Percentiles rank a stretch among this genome's conserved stretches.
phyloP scores from a whole-genome alignment of 345 rosid species.

The Eucalyptus decipiens region DNA sequence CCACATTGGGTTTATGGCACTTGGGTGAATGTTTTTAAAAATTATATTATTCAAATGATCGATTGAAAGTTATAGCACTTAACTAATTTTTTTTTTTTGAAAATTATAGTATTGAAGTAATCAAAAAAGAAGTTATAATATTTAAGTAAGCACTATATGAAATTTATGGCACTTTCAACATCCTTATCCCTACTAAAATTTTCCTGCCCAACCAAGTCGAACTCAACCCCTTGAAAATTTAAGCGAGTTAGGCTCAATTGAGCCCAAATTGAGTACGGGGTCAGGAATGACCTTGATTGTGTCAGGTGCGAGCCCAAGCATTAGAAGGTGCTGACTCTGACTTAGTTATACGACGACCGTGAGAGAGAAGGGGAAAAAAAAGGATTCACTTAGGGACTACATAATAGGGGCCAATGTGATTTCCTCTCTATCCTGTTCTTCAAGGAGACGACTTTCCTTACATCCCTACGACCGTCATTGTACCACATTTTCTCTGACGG shows the following conservation, averaged over 20 bases:
- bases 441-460: not conserved
- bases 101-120: too few species aligned
- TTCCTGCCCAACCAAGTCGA: not conserved
- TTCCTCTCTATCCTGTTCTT: not conserved
- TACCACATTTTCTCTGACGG: not conserved
- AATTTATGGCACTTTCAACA: too few species aligned
- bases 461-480: not conserved
- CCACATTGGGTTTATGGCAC: not conserved
- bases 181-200: not conserved
- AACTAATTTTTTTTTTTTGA: too few species aligned
- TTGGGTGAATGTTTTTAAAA: too few species aligned
- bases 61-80: not conserved
- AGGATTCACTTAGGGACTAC: not conserved
- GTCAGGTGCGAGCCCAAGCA: not conserved
- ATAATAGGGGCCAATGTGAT: not conserved
- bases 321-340: not conserved
- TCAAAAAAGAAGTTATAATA: too few species aligned
- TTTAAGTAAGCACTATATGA: too few species aligned
- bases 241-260: not conserved
- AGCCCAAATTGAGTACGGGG: not conserved
- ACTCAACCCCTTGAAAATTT: not conserved
- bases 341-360: not conserved
- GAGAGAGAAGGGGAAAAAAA: not conserved
- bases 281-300: not conserved
- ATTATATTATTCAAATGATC: too few species aligned